Percentiles rank a stretch among this genome's conserved stretches.
Conservation (phyloP, 2,329 filamentous ascomycete genomes). For the Coniochaeta ligniaria region DNA sequence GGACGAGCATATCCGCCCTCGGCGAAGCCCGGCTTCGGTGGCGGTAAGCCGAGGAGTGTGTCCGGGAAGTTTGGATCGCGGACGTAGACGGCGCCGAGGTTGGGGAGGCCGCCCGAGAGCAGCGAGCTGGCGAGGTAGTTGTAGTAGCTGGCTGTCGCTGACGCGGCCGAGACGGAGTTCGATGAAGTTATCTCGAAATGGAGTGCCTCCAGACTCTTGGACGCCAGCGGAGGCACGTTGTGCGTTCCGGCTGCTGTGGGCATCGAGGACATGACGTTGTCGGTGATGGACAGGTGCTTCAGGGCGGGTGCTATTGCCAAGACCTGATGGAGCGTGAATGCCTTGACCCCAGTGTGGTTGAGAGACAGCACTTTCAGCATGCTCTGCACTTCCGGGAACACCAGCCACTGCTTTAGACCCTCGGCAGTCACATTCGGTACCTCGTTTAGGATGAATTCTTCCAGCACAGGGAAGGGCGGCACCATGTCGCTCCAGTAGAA, state of each 20-base stretch:
- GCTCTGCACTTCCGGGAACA: conserved; percentile 48
- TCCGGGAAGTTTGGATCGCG: conserved; percentile 80
- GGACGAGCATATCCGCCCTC: conserved; percentile 25
- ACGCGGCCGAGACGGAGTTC: conserved; percentile 45
- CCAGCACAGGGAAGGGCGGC: conserved; percentile 66
- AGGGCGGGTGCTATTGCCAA: conserved; percentile 51
- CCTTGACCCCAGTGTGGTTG: conserved; percentile 62
- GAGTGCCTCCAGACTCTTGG: conserved; percentile 61
- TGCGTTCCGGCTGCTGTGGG: conserved; percentile 33
- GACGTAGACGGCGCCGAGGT: conserved; percentile 72
- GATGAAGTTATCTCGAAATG: conserved; percentile 75
- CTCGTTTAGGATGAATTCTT: conserved; percentile 66
- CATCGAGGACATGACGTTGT: conserved; percentile 42
- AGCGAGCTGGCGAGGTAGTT: conserved; percentile 80
- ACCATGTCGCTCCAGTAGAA: conserved; percentile 60
- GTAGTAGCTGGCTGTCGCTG: conserved; percentile 63
- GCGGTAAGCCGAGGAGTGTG: conserved; percentile 62
- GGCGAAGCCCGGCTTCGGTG: conserved; percentile 44
- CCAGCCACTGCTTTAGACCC: conserved; percentile 65
- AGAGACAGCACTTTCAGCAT: conserved; percentile 63
- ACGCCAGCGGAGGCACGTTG: conserved; percentile 56
- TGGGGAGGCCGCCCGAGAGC: conserved; percentile 66
- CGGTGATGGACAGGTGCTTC: conserved; percentile 47
- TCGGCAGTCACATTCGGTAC: conserved; percentile 63
- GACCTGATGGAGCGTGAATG: conserved; percentile 53